Evolutionary conservation across 805 yeast species (phyloP).

Genomic region (Suhomyces sp.): DNA sequence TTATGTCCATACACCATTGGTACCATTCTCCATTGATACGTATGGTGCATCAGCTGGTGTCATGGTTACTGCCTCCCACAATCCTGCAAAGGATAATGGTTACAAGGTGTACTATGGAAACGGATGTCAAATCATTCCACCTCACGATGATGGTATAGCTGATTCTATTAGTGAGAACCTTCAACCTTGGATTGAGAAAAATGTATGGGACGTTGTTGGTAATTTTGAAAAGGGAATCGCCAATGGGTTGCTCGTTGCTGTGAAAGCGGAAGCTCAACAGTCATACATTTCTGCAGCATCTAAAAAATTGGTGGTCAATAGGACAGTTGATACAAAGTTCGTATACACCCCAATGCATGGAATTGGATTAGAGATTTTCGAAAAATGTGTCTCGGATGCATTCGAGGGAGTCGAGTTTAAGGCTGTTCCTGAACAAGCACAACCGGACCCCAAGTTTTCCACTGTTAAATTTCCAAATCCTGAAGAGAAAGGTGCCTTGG

Average conservation of each 20-base stretch:
- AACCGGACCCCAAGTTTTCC: slow-evolving; percentile 82
- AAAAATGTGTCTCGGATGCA: slow-evolving; percentile 32
- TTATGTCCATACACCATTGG: slow-evolving; percentile 78
- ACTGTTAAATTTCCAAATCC: slow-evolving; percentile 94
- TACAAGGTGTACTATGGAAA: slow-evolving; percentile 91
- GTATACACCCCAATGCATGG: slow-evolving; percentile 97
- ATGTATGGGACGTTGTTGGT: slow-evolving; percentile 48
- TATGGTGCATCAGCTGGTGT: slow-evolving; percentile 73
- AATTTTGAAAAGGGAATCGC: slow-evolving; percentile 30
- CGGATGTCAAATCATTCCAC: slow-evolving; percentile 95
- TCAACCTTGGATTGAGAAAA: slow-evolving; percentile 48
- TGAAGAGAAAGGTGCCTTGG: slow-evolving; percentile 90
- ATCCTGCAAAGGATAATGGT: slow-evolving; percentile 85
- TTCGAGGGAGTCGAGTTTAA: slow-evolving; percentile 35
- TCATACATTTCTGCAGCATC: slow-evolving; percentile 37
- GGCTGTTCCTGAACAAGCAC: slow-evolving; percentile 61
- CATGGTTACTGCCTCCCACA: slow-evolving; percentile 91
- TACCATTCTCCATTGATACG: slow-evolving; percentile 78
- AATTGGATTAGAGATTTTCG: slow-evolving; percentile 71
- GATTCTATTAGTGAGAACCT: slow-evolving; percentile 57
- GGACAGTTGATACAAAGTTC: slow-evolving; percentile 40
- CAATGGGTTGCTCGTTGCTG: slow-evolving; percentile 33
- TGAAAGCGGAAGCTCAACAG: slow-evolving; percentile 42
- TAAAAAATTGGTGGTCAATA: slow-evolving; percentile 29
- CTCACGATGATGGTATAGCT: slow-evolving; percentile 79